These are phyloP conservation scores for Vanrija pseudolonga DNA, from an alignment of 1,284 basidiomycete species.

Conservation along the genomic window DNA sequence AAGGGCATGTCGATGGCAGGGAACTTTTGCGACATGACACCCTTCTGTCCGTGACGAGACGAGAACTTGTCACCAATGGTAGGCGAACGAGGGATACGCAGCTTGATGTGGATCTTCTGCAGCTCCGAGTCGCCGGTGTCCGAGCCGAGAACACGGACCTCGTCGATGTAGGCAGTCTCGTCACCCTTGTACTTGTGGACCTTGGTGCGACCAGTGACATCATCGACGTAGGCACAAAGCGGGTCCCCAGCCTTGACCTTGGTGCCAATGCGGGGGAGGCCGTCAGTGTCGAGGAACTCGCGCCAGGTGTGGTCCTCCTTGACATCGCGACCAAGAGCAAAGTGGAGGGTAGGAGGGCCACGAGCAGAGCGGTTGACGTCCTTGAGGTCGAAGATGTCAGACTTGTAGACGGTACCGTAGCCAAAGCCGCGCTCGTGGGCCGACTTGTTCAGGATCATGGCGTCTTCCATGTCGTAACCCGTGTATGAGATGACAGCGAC, in stretches of 20 bases:
- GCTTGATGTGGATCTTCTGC: slow-evolving; percentile 89
- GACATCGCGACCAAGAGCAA: slow-evolving; percentile 80
- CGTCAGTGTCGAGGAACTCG: slow-evolving; percentile 75
- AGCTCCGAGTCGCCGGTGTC: slow-evolving; percentile 83
- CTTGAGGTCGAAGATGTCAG: slow-evolving; percentile 85
- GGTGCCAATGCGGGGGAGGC: slow-evolving; percentile 74
- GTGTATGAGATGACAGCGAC: slow-evolving; percentile 99
- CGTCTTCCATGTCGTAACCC: slow-evolving; percentile 99
- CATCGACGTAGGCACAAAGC: slow-evolving; percentile 79
- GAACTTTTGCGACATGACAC: slow-evolving; percentile 99
- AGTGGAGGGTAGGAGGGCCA: slow-evolving; percentile 64
- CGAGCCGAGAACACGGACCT: slow-evolving; percentile 84
- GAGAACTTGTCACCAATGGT: slow-evolving; percentile 99
- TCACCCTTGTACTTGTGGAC: slow-evolving; percentile 97
- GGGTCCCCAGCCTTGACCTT: slow-evolving; percentile 71
- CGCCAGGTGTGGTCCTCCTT: slow-evolving; percentile 58
- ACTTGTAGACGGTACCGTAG: slow-evolving; percentile 96
- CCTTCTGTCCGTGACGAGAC: slow-evolving; percentile 97
- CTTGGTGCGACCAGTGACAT: slow-evolving; percentile 75
- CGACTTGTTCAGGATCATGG: slow-evolving; percentile 99
- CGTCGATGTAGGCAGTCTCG: slow-evolving; percentile 84
- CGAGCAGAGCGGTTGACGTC: slow-evolving; percentile 68
- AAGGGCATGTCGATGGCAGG: slow-evolving; percentile 98
- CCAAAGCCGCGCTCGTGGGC: slow-evolving; percentile 96
- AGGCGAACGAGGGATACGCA: slow-evolving; percentile 89